Base-by-base conservation (phyloP, 2,329 filamentous ascomycete species). In the Microcyclosporella mali region DNA sequence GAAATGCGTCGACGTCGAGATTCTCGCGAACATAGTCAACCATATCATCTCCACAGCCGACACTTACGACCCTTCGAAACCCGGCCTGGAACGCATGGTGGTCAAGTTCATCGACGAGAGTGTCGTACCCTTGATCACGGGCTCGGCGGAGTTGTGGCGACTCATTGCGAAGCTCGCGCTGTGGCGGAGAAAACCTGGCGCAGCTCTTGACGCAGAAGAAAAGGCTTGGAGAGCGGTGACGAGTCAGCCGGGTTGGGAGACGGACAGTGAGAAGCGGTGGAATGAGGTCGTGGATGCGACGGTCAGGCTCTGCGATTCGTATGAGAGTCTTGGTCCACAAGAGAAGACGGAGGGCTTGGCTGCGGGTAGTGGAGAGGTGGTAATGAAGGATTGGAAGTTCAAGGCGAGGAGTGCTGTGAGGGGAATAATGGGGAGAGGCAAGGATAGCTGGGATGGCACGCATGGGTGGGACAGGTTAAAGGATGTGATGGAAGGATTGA, bases 361-460 rank as follows among this genome's bases (percentile, higher is more conserved):
- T 0, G 70, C 63, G 1, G 49, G 51, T 0, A 67, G 66, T 0
- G 71, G 73, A 0, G 79, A 81, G 49, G 59, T 79, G 21, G 81
- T 95, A 2, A 87, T 86, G 2, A 77, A 75, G 45, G 82, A 82
- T 57, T 98, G 92, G 92, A 85, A 79, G 64, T 85, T 85, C 51
- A 97, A 95, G 75, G 86, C 87, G 0, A 75, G 87, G 56, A 94
- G 80, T 62, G 89, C 89, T 9, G 74, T 95, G 2, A 74, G 88
- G 41, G 88, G 85, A 39, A 82, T 97, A 6, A 75, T 94, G 73
- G 84, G 88, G 0, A 84, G 85, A 60, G 89, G 78, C 0, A 89
- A 79, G 68, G 84, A 87, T 57, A 75, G 66, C 10, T 95, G 89
- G 88, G 88, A 95, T 66, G 88, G 78, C 9, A 85, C 73, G 21